phyloP scores from a whole-genome alignment of 2,329 filamentous ascomycete species.

The Pyrenophora seminiperda region DNA sequence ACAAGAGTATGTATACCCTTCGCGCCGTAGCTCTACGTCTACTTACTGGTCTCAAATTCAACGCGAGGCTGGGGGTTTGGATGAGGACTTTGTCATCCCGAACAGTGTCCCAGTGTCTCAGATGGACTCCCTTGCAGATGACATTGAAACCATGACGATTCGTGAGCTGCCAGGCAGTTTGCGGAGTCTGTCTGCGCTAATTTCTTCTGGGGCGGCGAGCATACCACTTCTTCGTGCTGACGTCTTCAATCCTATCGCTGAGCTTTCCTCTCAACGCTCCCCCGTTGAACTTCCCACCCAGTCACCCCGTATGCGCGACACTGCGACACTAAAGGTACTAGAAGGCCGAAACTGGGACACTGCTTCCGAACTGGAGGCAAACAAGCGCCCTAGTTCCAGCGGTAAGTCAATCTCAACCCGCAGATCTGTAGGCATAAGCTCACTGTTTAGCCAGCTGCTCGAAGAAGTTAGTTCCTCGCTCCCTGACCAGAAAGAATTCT shows the following conservation, averaged over 20 bases:
- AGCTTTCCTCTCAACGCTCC: background rate
- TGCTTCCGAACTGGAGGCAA: no score
- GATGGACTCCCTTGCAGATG: background rate
- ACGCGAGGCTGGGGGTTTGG: background rate
- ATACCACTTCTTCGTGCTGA: background rate
- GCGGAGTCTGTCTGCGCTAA: background rate
- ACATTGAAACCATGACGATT: background rate
- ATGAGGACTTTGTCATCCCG: background rate
- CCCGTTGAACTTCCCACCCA: background rate
- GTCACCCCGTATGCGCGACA: background rate
- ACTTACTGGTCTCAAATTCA: constrained; percentile 5
- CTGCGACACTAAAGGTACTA: constrained; percentile 2
- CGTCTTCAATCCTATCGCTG: background rate
- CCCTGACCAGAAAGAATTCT: constrained; percentile 5
- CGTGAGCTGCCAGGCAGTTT: background rate
- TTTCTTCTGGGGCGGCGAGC: no score
- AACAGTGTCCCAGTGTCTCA: background rate
- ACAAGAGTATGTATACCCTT: no score
- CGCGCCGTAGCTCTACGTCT: background rate
- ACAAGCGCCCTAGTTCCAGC: background rate
- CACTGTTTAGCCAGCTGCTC: constrained; percentile 10
- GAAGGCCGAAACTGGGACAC: constrained; percentile 1
- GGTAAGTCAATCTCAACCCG: background rate
- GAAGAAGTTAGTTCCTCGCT: background rate
- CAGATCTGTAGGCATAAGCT: constrained; percentile 2